A percentile compares a stretch with the other conserved stretches of the same genome.
Conservation (phyloP, 1,139 yeast genomes). For the Yamadazyma dendronema region DNA sequence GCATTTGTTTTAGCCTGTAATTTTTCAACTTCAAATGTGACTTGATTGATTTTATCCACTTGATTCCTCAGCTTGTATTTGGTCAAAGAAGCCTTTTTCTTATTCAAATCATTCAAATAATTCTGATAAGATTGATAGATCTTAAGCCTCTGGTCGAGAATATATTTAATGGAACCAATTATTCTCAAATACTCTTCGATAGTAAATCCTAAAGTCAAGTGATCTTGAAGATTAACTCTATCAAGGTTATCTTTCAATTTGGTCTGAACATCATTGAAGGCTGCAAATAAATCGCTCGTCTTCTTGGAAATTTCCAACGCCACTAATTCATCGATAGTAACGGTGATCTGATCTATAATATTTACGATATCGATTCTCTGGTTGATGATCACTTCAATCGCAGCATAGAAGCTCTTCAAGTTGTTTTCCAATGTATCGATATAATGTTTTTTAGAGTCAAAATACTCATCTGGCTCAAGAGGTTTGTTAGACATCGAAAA, state of each 20-base stretch:
- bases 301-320: conserved; percentile 72
- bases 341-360: conserved; percentile 42
- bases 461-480: conserved; percentile 78
- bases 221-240: conserved; percentile 81
- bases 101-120: conserved; percentile 40
- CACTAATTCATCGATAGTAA: conserved; percentile 70
- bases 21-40: conserved; percentile 57
- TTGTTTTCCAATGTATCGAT: conserved; percentile 74
- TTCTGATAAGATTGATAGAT: conserved; percentile 60
- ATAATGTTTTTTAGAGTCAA: conserved; percentile 64
- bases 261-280: conserved; percentile 69
- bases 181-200: conserved; percentile 84
- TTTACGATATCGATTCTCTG: conserved; percentile 73
- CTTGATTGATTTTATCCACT: conserved; percentile 55
- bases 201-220: conserved; percentile 81
- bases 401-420: conserved; percentile 64
- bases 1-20: conserved; percentile 57
- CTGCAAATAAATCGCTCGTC: conserved; percentile 52
- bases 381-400: conserved; percentile 70
- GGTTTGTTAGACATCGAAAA: conserved; percentile 61
- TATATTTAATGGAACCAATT: conserved; percentile 71
- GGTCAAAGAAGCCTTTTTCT: conserved; percentile 50
- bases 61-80: conserved; percentile 61
- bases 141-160: conserved; percentile 74
- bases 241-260: conserved; percentile 74